These are phyloP conservation scores for Paecilomyces sp. DNA, from an alignment of 2,329 filamentous ascomycete genomes.

Conservation along the genomic window DNA sequence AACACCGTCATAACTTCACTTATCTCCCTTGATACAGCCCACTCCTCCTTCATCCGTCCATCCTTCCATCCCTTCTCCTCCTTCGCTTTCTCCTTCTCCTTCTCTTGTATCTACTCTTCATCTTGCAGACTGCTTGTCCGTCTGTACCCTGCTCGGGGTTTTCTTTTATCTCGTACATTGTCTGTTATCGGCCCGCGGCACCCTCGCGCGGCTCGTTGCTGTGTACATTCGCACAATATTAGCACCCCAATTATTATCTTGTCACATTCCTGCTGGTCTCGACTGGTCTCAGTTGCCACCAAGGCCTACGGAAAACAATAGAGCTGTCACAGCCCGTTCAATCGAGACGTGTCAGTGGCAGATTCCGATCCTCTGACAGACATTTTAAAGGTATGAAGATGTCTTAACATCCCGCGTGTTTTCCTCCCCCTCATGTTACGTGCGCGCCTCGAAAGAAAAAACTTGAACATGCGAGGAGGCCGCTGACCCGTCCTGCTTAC, in stretches of 20 bases:
- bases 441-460: neutral
- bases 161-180: conserved; percentile 5
- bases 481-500: neutral
- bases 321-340: neutral
- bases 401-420: neutral
- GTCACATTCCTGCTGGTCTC: neutral
- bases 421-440: neutral
- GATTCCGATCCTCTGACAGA: neutral
- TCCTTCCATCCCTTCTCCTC: conserved; percentile 9
- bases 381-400: neutral
- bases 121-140: conserved; percentile 8
- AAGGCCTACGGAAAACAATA: neutral
- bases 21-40: conserved; percentile 8
- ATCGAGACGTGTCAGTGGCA: neutral
- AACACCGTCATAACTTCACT: conserved; percentile 20
- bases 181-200: neutral
- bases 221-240: neutral
- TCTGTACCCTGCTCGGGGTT: conserved; percentile 8
- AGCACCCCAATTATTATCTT: neutral
- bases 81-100: conserved; percentile 5
- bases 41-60: conserved; percentile 7
- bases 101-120: conserved; percentile 7
- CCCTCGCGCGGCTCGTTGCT: neutral
- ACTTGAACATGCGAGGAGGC: neutral
- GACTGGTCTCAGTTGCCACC: neutral